phyloP scores from a whole-genome alignment of 352 stramenopile species.

The Pythium aquatile region DNA sequence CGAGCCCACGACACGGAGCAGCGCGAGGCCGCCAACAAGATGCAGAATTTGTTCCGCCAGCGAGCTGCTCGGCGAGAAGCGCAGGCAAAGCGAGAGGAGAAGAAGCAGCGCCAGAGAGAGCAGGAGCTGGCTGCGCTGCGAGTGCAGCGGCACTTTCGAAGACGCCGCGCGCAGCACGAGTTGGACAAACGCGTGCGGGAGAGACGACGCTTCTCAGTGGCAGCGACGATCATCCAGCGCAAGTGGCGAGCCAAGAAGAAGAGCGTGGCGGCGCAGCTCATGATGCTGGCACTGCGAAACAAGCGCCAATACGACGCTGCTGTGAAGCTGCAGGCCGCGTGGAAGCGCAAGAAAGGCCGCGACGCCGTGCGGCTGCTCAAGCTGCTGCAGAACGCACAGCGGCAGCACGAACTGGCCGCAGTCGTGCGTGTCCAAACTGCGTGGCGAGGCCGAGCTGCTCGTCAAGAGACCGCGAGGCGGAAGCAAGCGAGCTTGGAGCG shows the following conservation, averaged over 20 bases:
- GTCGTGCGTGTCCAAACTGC: conserved; percentile 46
- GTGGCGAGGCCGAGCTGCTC: conserved; percentile 42
- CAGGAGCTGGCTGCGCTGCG: conserved; percentile 44
- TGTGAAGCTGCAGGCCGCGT: conserved; percentile 51
- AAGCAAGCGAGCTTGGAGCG: conserved; percentile 42
- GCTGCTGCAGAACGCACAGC: conserved; percentile 38
- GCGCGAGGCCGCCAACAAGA: conserved; percentile 46
- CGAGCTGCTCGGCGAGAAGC: conserved; percentile 42
- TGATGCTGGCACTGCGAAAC: conserved; percentile 31
- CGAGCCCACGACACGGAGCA: conserved; percentile 32
- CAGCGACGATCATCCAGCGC: conserved; percentile 45
- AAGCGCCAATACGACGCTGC: conserved; percentile 45
- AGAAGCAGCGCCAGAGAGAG: conserved; percentile 27
- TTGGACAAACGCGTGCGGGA: conserved; percentile 30
- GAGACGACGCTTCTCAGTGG: conserved; percentile 30
- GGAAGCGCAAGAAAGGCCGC: conserved; percentile 57
- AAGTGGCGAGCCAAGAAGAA: conserved; percentile 52
- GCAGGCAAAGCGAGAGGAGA: conserved; percentile 36
- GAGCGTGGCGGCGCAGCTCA: conserved; percentile 41
- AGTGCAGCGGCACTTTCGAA: conserved; percentile 44
- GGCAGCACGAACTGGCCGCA: conserved; percentile 33
- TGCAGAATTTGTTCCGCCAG: conserved; percentile 59
- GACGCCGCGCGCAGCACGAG: conserved; percentile 37
- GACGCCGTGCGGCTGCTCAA: conserved; percentile 38
- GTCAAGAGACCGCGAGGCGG: conserved; percentile 26